phyloP scores from a whole-genome alignment of 805 yeast genomes.

The Zygoascus tannicola region DNA sequence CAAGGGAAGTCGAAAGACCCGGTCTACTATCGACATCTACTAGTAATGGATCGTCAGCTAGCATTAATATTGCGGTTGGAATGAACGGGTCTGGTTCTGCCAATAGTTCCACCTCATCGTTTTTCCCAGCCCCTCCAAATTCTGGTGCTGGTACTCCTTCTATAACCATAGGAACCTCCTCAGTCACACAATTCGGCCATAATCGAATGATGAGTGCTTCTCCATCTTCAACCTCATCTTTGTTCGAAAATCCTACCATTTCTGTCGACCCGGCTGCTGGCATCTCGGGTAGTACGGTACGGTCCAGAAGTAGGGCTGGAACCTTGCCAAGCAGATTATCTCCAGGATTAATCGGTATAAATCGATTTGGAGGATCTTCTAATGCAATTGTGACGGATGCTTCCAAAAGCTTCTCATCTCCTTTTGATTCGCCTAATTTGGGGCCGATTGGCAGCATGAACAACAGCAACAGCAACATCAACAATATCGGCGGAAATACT shows the following conservation, averaged over 20 bases:
- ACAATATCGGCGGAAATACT: background rate
- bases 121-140: background rate
- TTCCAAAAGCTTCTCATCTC: constrained; percentile 13
- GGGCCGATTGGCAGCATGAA: background rate
- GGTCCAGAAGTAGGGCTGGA: constrained; percentile 65
- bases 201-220: constrained; percentile 1
- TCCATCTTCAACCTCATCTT: background rate
- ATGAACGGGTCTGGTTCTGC: background rate
- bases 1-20: background rate
- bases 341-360: constrained; percentile 17
- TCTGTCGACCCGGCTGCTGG: background rate
- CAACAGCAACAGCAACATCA: background rate
- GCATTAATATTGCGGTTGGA: background rate
- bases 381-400: background rate
- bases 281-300: constrained; percentile 9
- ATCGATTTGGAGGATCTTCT: background rate
- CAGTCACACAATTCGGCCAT: background rate
- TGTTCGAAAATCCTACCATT: background rate
- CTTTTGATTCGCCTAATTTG: constrained; percentile 12
- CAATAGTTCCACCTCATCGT: background rate
- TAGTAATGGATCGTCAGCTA: background rate
- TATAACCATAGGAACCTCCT: background rate
- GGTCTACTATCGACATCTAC: background rate
- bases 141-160: background rate
- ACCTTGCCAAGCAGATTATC: constrained; percentile 61